Evolutionary conservation across 805 yeast species (phyloP), one percentile per base, ranked within the genome.

Genomic region (Candida ulmi): DNA sequence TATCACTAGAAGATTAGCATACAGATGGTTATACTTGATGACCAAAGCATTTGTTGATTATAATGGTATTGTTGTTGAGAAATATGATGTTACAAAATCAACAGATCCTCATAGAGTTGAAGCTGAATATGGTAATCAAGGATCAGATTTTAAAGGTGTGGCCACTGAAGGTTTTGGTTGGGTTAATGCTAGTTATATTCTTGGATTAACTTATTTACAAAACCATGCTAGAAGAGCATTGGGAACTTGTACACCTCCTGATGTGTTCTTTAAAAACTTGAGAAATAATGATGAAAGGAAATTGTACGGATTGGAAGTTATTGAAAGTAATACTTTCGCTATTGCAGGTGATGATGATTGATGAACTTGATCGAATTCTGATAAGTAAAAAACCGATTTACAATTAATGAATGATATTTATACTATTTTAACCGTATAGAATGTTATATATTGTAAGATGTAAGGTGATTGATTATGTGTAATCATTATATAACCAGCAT

Each of bases 111-210:
- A 91, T 58, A 75, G 80, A 46, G 97, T 93, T 18, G 88, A 83
- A 46, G 98, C 97, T 0, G 97, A 91, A 59, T 91, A 91, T 61
- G 99, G 99, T 17, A 91, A 91, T 58, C 98, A 93, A 62, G 99
- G 99, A 9, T 72, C 86, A 1, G 95, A 83, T 45, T 86, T 88
- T 57, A 83, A 84, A 58, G 96, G 96, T 35, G 96, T 85, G 31
- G 95, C 95, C 0, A 81, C 84, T 8, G 97, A 93, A 63, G 99
- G 99, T 1, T 91, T 91, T 61, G 99, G 98, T 1, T 91, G 99
- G 99, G 96, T 91, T 37, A 91, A 91, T 65, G 83, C 98, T 6
- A 80, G 93, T 51, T 88, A 76, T 61, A 53, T 83, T 21, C 59
- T 83, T 44, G 96, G 96, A 0, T 64, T 88, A 44, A 71, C 81